These are phyloP conservation scores for Ophiorrhiza pumila DNA, from an alignment of 257 asterid species.

Conservation along the genomic window DNA sequence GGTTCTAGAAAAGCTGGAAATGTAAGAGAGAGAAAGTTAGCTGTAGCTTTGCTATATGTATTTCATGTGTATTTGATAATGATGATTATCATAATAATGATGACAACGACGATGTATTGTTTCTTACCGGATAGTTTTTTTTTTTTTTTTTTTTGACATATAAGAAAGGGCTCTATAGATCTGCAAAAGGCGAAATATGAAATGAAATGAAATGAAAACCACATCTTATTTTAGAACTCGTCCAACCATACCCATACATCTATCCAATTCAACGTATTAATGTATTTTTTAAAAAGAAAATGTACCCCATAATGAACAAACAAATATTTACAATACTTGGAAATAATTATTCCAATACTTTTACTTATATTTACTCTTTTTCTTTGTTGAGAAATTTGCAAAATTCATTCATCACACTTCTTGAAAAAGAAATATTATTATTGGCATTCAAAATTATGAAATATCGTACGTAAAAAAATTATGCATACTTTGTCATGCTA, in stretches of 20 bases:
- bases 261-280: too few relatives aligned
- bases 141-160: not conserved
- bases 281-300: too few relatives aligned
- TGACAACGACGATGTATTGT: conserved; percentile 17
- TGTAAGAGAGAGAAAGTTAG: not conserved
- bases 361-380: too few relatives aligned
- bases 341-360: too few relatives aligned
- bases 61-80: not conserved
- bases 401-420: too few relatives aligned
- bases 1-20: conserved; percentile 14
- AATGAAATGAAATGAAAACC: conserved; percentile 11
- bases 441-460: too few relatives aligned
- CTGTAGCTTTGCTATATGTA: conserved; percentile 8
- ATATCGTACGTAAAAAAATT: too few relatives aligned
- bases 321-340: too few relatives aligned
- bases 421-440: too few relatives aligned
- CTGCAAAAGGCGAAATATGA: conserved; percentile 14
- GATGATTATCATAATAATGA: conserved; percentile 23
- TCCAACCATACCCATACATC: not conserved
- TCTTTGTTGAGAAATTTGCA: too few relatives aligned
- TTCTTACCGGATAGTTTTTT: not conserved
- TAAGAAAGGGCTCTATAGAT: not conserved
- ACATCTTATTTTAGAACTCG: conserved; percentile 14
- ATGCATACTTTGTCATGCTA: too few relatives aligned
- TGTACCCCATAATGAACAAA: too few relatives aligned